Base-by-base conservation (phyloP, 371 early-diverging fungal genomes). In the Nosema muscidifuracis region DNA sequence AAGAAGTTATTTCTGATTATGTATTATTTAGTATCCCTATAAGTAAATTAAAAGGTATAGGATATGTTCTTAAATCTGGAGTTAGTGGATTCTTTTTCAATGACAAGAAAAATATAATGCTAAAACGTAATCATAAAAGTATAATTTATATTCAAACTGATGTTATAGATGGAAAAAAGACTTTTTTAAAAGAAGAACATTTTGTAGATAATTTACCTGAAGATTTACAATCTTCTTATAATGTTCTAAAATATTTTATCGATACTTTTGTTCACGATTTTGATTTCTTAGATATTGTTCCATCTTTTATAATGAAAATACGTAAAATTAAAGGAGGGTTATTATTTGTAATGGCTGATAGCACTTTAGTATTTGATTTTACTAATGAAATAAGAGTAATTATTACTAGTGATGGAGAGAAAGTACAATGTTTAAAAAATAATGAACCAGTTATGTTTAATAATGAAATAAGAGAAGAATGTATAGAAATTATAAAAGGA, bases 71-170 rank as follows among this genome's bases (percentile, higher is more conserved):
- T 66, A 85, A 86, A 50, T 89, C 90, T 76, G 89, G 89, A 3
- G 84, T 86, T 10, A 78, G 80, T 31, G 93, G 92, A 18, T 87
- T 90, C 3, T 87, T 88, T 68, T 93, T 90, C 78, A 89, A 90
- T 61, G 91, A 93, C 80, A 80, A 86, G 18, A 89, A 89, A 12
- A 87, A 86, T 20, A 82, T 91, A 44, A 73, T 62, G 60, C 38
- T 74, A 22, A 67, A 63, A 36, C 20, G 26, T 9, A 42, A 51
- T 43, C 56, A 36, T 18, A 55, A 51, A 33, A 64, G 65, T 12
- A 38, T 78, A 15, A 58, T 73, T 30, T 70, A 53, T 58, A 56
- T 78, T 6, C 58, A 63, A 18, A 33, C 66, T 2, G 44, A 36
- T 10, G 66, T 62, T 1, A 63, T 77, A 55, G 56, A 73, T 20